phyloP scores from a whole-genome alignment of 441 rosid species.

The Arabidopsis hybrid region DNA sequence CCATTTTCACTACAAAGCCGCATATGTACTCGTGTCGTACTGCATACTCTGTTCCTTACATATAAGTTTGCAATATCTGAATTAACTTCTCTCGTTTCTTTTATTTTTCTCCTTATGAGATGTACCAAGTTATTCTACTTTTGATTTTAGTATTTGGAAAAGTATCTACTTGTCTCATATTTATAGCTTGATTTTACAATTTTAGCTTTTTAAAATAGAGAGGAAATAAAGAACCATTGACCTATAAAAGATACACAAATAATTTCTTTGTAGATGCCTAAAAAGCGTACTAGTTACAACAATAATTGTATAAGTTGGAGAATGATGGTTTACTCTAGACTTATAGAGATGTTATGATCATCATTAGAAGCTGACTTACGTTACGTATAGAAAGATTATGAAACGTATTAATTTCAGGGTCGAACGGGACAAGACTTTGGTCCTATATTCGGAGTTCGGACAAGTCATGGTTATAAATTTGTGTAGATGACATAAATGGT shows the following conservation, averaged over 20 bases:
- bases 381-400: neutral
- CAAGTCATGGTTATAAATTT: neutral
- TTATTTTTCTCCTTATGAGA: neutral
- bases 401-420: neutral
- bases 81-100: conserved; percentile 4
- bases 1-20: conserved; percentile 44
- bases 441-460: neutral
- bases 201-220: neutral
- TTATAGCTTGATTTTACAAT: neutral
- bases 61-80: conserved; percentile 41
- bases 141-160: conserved; percentile 29
- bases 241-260: neutral
- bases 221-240: neutral
- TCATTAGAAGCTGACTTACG: neutral
- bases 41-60: conserved; percentile 44
- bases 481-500: neutral
- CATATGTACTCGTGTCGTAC: conserved; percentile 45
- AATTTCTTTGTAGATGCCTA: neutral
- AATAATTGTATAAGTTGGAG: neutral
- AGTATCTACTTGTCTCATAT: conserved; percentile 12
- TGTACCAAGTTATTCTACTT: neutral
- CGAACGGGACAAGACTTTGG: neutral
- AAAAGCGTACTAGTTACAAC: neutral
- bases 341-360: neutral
- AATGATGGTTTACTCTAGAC: conserved; percentile 2